A percentile compares a stretch with the other conserved stretches of the same genome.
phyloP scores from a whole-genome alignment of 768 basidiomycete species.

The Pleurotus ostreatus region DNA sequence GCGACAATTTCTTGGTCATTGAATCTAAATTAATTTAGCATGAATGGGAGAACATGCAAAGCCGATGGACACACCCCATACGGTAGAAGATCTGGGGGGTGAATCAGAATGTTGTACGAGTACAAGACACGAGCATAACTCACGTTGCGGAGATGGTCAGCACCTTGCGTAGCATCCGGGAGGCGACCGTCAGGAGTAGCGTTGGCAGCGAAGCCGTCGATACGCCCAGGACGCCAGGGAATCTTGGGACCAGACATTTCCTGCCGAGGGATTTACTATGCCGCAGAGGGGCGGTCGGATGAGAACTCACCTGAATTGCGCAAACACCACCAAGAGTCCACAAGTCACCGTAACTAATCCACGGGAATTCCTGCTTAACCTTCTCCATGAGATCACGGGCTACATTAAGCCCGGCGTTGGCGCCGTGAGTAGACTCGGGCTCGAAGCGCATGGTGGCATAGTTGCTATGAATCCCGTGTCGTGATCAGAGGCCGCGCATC shows the following conservation, averaged over 20 bases:
- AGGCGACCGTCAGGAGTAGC: conserved; percentile 87
- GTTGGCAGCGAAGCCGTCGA: conserved; percentile 76
- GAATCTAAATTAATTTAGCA: conserved; percentile 40
- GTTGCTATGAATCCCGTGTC: conserved; percentile 51
- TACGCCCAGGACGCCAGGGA: conserved; percentile 90
- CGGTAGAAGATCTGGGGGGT: conserved; percentile 72
- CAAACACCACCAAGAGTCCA: conserved; percentile 96
- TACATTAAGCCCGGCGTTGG: conserved; percentile 78
- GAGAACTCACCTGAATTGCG: conserved; percentile 60
- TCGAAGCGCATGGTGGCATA: conserved; percentile 98
- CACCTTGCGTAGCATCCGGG: conserved; percentile 81
- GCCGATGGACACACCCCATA: conserved; percentile 55
- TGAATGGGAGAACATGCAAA: background rate
- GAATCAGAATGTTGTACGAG: background rate
- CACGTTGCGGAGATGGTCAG: conserved; percentile 80
- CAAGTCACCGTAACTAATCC: conserved; percentile 95
- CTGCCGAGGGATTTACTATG: conserved; percentile 22
- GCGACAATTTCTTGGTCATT: conserved; percentile 98
- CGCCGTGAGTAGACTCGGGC: conserved; percentile 80
- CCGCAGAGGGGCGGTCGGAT: too few relatives aligned
- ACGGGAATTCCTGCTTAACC: conserved; percentile 81
- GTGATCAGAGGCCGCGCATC: too few relatives aligned
- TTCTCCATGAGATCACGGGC: conserved; percentile 84
- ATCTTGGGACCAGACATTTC: conserved; percentile 93
- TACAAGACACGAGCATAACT: conserved; percentile 19